Base-by-base conservation (phyloP, 169 alveolate genomes). In the Plasmodium adleri region DNA sequence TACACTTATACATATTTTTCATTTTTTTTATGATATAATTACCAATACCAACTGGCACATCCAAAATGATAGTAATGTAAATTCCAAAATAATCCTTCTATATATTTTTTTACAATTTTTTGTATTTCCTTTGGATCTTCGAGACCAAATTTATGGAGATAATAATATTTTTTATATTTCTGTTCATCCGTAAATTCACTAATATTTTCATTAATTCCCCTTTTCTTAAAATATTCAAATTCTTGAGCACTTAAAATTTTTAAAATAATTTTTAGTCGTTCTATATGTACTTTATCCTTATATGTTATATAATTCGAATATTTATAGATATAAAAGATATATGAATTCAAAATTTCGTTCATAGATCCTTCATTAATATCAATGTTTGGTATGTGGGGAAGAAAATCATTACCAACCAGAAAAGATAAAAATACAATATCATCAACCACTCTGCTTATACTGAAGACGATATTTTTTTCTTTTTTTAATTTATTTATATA, bases 31-130 rank as follows among this genome's bases (percentile, higher is more conserved):
- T 3, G 15, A 47, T 47, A 12, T 80, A 97, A 96, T 94, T 91
- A 97, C 99, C 99, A 98, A 63, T 93, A 93, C 99, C 99, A 98
- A 60, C 98, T 94, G 45, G 96, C 97, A 20, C 97, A 97, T 12
- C 99, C 99, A 88, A 96, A 88, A 93, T 96, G 97, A 91, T 97
- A 98, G 74, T 98, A 98, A 60, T 95, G 93, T 90, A 96, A 94
- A 9, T 97, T 98, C 99, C 99, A 98, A 88, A 97, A 97, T n/a
- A 98, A 88, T 24, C 99, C 99, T 93, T 97, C 98, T 4, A 98
- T 88, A 85, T 97, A 98, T 45, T 96, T 92, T 22, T 94, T 88
- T 74, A 96, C 98, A 62, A 98, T 96, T 20, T 94, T 92, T 63
- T 90, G 94, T 32, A 94, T 78, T 54, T 96, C 88, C 68, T 92